A percentile compares a stretch with the other conserved stretches of the same genome.
phyloP scores from a whole-genome alignment of 2,329 filamentous ascomycete species.

The Westerdykella sp. region DNA sequence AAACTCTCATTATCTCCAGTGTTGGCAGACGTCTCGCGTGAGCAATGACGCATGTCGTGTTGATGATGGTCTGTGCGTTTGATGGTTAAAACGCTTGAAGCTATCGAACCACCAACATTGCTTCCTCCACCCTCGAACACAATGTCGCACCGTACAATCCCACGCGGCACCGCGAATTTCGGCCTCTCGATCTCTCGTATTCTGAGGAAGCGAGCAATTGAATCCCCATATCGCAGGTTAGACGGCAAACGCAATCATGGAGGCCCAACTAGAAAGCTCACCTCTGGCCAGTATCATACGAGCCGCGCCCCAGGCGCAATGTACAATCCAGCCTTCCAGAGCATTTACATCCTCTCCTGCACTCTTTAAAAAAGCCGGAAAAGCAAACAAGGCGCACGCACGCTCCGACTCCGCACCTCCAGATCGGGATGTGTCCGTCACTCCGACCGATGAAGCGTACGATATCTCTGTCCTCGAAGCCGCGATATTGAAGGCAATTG shows the following conservation, averaged over 20 bases:
- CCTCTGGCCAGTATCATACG: constrained; percentile 8
- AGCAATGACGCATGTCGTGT: too few relatives aligned
- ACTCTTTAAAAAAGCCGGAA: constrained; percentile 49
- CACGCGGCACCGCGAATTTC: constrained; percentile 18
- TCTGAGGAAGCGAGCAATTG: constrained; percentile 16
- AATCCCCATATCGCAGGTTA: constrained; percentile 18
- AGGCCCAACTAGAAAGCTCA: background rate
- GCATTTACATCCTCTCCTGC: constrained; percentile 40
- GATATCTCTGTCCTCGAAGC: constrained; percentile 55
- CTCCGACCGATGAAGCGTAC: constrained; percentile 49
- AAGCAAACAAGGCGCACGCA: constrained; percentile 40
- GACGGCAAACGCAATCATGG: constrained; percentile 11
- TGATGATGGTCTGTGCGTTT: too few relatives aligned
- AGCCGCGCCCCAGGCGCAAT: constrained; percentile 1
- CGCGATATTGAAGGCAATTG: constrained; percentile 50
- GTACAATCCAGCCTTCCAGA: constrained; percentile 6
- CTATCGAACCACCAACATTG: too few relatives aligned
- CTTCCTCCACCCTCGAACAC: too few relatives aligned
- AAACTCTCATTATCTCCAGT: too few relatives aligned
- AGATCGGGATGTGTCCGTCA: constrained; percentile 20
- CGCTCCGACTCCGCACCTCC: constrained; percentile 32
- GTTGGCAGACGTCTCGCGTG: too few relatives aligned
- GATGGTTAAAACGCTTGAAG: too few relatives aligned
- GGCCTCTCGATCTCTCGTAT: constrained; percentile 5
- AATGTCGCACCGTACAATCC: constrained; percentile 23